These are phyloP conservation scores for Pinus tabuliformis DNA, from an alignment of 75 land plant species.

Conservation along the genomic window DNA sequence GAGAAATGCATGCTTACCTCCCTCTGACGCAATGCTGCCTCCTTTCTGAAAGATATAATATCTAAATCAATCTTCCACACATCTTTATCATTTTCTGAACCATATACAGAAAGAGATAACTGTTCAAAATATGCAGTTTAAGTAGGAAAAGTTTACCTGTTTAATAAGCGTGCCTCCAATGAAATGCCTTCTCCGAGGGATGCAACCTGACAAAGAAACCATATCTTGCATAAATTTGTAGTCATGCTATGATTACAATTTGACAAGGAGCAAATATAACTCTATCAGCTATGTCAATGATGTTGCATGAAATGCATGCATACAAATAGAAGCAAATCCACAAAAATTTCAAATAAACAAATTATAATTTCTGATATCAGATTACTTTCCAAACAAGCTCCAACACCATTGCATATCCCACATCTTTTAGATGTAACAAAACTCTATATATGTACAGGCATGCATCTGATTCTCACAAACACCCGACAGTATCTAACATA, in stretches of 20 bases:
- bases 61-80: not conserved
- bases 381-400: too few relatives aligned
- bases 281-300: not conserved
- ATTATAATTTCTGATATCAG: not conserved
- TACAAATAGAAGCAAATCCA: not conserved
- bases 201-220: slow-evolving; percentile 47
- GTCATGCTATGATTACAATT: not conserved
- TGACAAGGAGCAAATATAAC: not conserved
- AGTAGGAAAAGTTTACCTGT: slow-evolving; percentile 38
- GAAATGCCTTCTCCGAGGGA: slow-evolving; percentile 85
- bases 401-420: not conserved
- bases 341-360: not conserved
- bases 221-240: not conserved
- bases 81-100: not conserved
- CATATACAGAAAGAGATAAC: not conserved
- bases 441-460: too few relatives aligned
- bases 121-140: not conserved
- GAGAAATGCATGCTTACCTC: slow-evolving; percentile 50
- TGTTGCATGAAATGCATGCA: not conserved
- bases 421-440: not conserved
- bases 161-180: slow-evolving; percentile 76
- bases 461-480: too few relatives aligned
- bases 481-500: too few relatives aligned
- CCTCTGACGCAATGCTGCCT: slow-evolving; percentile 88
- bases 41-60: slow-evolving; percentile 63